Evolutionary conservation across 257 asterid genomes (phyloP).

Genomic region (Capsicum pubescens): DNA sequence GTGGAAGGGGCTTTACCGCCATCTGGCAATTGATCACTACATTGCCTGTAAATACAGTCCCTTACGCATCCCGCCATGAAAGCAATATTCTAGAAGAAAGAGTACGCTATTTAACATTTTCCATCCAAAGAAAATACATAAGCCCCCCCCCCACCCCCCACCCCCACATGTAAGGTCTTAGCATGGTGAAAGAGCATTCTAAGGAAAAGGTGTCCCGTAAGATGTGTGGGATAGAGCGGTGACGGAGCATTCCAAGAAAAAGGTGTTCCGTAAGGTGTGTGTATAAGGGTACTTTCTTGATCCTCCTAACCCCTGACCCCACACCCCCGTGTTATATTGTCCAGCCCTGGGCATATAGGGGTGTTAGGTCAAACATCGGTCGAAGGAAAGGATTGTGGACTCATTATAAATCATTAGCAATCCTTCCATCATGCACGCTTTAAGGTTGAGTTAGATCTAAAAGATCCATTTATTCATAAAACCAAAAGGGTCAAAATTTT

Average conservation of each 20-base stretch:
- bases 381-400: background rate
- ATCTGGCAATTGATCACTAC: background rate
- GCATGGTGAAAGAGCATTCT: background rate
- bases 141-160: background rate
- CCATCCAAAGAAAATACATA: background rate
- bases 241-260: background rate
- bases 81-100: background rate
- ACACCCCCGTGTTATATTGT: background rate
- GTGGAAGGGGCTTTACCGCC: background rate
- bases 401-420: background rate
- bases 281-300: background rate
- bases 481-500: background rate
- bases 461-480: background rate
- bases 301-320: background rate
- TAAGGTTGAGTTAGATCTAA: background rate
- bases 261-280: background rate
- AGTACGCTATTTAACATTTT: background rate
- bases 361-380: background rate
- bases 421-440: background rate
- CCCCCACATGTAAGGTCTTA: no score
- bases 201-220: background rate
- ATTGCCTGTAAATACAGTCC: background rate
- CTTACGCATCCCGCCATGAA: slow-evolving; percentile 14
- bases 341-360: background rate
- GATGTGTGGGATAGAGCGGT: background rate